These are phyloP conservation scores for Phytopythium oedochilum DNA, from an alignment of 352 stramenopile genomes.

Conservation along the genomic window DNA sequence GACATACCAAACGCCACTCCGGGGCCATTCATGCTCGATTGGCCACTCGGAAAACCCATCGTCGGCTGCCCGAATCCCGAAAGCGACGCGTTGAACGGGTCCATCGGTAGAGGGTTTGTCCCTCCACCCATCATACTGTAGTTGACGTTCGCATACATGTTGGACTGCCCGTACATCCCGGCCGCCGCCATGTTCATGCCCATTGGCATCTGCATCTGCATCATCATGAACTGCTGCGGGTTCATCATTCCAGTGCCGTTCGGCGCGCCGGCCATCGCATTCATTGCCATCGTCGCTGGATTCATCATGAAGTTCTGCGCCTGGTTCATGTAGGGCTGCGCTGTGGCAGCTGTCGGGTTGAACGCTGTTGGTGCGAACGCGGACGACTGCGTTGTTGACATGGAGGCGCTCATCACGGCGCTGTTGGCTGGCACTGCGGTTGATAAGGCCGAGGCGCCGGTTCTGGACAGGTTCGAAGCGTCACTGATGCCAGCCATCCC, in stretches of 20 bases:
- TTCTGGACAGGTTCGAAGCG: neutral
- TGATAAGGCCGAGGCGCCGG: neutral
- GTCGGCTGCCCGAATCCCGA: conserved; percentile 21
- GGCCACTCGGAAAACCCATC: conserved; percentile 22
- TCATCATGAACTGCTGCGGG: conserved; percentile 62
- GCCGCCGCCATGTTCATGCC: conserved; percentile 18
- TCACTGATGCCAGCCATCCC: neutral
- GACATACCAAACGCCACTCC: conserved; percentile 21
- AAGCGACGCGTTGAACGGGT: conserved; percentile 65
- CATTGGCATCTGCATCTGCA: conserved; percentile 45
- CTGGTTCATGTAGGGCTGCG: conserved; percentile 24
- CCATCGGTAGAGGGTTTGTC: conserved; percentile 39
- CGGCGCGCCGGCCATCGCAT: conserved; percentile 1
- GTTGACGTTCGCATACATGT: conserved; percentile 13
- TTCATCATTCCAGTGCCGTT: conserved; percentile 36
- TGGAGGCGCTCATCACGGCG: neutral
- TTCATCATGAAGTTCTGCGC: conserved; percentile 47
- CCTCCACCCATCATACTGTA: conserved; percentile 24
- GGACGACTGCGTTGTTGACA: neutral
- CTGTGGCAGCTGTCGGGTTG: neutral
- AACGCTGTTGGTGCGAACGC: conserved; percentile 1
- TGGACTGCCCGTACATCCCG: conserved; percentile 46
- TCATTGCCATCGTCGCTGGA: conserved; percentile 14
- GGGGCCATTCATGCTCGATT: conserved; percentile 11
- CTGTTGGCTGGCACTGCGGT: neutral